Conservation (phyloP, 176 grass and related monocot species). For the Cymbopogon citratus region DNA sequence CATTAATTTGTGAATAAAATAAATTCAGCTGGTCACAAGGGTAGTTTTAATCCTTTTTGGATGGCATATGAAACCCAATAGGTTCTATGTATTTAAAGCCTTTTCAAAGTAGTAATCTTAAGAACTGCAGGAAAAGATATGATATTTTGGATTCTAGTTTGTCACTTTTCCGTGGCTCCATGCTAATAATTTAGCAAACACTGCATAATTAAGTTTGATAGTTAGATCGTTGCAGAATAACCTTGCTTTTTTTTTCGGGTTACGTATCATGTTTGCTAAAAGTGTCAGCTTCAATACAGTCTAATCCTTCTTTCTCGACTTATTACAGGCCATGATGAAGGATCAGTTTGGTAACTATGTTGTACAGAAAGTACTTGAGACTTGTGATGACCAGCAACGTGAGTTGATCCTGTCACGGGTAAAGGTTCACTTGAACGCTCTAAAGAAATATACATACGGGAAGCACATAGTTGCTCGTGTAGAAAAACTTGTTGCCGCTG, state of each 20-base stretch:
- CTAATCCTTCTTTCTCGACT: neutral
- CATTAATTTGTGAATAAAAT: neutral
- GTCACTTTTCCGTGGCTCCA: neutral
- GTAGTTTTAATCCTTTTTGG: neutral
- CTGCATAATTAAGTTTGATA: neutral
- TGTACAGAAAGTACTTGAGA: conserved; percentile 87
- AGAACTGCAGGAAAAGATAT: neutral
- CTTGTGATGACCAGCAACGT: conserved; percentile 70
- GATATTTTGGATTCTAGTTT: neutral
- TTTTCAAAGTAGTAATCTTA: neutral
- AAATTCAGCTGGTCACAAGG: neutral
- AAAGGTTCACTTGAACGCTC: conserved; percentile 74
- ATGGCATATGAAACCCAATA: neutral
- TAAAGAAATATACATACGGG: conserved; percentile 89
- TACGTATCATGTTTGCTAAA: neutral
- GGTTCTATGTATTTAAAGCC: neutral
- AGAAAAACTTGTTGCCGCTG: conserved; percentile 75
- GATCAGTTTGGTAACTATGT: conserved; percentile 84
- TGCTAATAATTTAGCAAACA: neutral
- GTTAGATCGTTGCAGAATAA: neutral
- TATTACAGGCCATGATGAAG: conserved; percentile 76
- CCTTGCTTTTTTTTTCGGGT: neutral
- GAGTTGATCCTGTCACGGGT: conserved; percentile 70
- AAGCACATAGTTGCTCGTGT: conserved; percentile 84
- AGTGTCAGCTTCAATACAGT: neutral